Conservation (phyloP, 176 grass and related monocot genomes). For the Oryza rufipogon region DNA sequence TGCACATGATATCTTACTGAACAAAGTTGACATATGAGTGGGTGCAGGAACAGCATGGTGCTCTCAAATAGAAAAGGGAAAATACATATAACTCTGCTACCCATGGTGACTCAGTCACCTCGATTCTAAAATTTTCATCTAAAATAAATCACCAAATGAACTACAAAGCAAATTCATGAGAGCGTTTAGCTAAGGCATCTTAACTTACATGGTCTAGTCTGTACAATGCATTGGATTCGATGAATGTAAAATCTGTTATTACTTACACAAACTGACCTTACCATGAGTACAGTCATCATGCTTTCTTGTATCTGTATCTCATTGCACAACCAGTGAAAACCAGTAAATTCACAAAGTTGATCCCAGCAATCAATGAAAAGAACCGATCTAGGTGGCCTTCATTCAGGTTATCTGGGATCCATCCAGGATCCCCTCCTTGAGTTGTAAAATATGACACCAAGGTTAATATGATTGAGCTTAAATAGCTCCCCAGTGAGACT, state of each 20-base stretch:
- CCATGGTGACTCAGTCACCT: not conserved
- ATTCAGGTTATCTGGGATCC: slow-evolving; percentile 90
- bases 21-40: not conserved
- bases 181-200: not conserved
- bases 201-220: not conserved
- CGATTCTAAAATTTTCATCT: not conserved
- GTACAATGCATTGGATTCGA: slow-evolving; percentile 15
- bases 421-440: slow-evolving; percentile 60
- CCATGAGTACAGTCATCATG: slow-evolving; percentile 41
- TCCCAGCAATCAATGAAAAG: slow-evolving; percentile 82
- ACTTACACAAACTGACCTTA: slow-evolving; percentile 6
- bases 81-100: not conserved
- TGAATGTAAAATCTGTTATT: slow-evolving; percentile 2
- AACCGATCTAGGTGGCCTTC: slow-evolving; percentile 90
- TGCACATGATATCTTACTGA: not conserved
- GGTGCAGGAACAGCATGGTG: not conserved
- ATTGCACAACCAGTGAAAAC: slow-evolving; percentile 60
- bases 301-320: slow-evolving; percentile 79
- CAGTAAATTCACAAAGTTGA: slow-evolving; percentile 71
- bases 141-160: not conserved
- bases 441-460: slow-evolving; percentile 69
- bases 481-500: slow-evolving; percentile 62
- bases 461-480: slow-evolving; percentile 74
- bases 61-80: not conserved
- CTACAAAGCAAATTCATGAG: not conserved